Evolutionary conservation across 1,284 basidiomycete genomes (phyloP).

Genomic region (Tylopilus orsonianus): DNA sequence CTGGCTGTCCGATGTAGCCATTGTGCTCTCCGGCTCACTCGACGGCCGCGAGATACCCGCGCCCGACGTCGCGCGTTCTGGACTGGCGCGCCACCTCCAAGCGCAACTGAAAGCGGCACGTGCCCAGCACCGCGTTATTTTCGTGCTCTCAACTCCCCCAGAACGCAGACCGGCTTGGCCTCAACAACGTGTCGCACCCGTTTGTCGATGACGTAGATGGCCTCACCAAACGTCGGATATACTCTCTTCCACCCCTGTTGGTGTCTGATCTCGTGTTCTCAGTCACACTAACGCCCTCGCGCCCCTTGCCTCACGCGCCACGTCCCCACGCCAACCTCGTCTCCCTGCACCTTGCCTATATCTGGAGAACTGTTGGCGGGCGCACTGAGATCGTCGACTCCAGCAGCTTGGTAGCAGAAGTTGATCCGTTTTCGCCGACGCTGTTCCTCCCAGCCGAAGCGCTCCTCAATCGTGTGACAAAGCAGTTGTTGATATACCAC

Average conservation of each 20-base stretch:
- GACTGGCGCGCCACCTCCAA: slow-evolving; percentile 48
- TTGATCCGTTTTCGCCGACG: slow-evolving; percentile 46
- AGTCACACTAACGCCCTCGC: slow-evolving; percentile 50
- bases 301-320: slow-evolving; percentile 36
- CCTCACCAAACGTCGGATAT: slow-evolving; percentile 40
- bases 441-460: slow-evolving; percentile 51
- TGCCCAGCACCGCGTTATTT: slow-evolving; percentile 9
- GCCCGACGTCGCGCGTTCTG: slow-evolving; percentile 46
- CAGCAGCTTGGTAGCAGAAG: slow-evolving; percentile 10
- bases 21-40: slow-evolving; percentile 54
- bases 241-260: background rate
- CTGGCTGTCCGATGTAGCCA: slow-evolving; percentile 47
- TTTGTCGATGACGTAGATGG: slow-evolving; percentile 46
- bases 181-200: slow-evolving; percentile 53
- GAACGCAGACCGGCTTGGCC: slow-evolving; percentile 58
- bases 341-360: slow-evolving; percentile 53
- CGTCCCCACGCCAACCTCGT: slow-evolving; percentile 42
- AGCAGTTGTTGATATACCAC: slow-evolving; percentile 56
- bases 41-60: slow-evolving; percentile 43
- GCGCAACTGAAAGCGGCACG: slow-evolving; percentile 52
- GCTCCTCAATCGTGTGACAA: slow-evolving; percentile 51
- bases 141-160: slow-evolving; percentile 32
- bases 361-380: slow-evolving; percentile 41
- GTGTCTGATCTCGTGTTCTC: slow-evolving; percentile 15
- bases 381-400: slow-evolving; percentile 11